Evolutionary conservation across 768 basidiomycete species (phyloP), one percentile per base, ranked within the genome.

Genomic region (Tulasnella sp.): DNA sequence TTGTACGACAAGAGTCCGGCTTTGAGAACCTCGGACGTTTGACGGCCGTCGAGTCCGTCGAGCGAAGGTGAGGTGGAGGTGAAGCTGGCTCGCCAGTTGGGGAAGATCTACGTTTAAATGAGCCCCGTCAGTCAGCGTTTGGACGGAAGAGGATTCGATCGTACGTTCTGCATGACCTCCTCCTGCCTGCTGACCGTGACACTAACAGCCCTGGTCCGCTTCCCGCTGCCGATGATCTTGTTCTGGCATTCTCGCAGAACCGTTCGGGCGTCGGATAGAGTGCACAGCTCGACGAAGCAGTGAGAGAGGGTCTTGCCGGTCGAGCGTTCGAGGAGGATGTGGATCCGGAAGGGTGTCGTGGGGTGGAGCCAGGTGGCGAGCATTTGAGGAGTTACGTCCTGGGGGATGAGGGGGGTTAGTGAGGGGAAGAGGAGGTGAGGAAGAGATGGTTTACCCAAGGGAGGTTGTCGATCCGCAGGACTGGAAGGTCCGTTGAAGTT

Each of bases 351-450:
- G 13, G 32, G 39, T 91, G 91, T 78, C 92, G 91, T 81, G 55
- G 76, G 48, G 78, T 70, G 75, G 74, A 82, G 84, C 92, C 92
- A 95, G 9, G 85, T 84, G 13, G 83, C 84, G 74, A 94, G 92
- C 76, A 89, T 90, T 26, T 89, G 88, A 5, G 94, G 94, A 0
- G 94, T 95, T 78, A 95, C 94, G 82, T 95, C 94, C 93, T 94
- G 78, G 2, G 74, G 37, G 79, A n/a, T n/a, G 40, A n/a, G n/a
- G n/a, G n/a, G 42, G 71, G 70, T 10, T 69, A 75, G 23, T 78
- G 3, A 39, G 23, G 3, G 7, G 16, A 77, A 73, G 23, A 11
- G 42, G 46, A 70, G 84, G 89, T 48, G 6, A 20, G 37, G 32
- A 15, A 1, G 26, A n/a, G 35, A 61, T 81, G 42, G n/a, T n/a